These are phyloP conservation scores for Nemophila menziesii DNA, from an alignment of 257 asterid genomes.

Conservation along the genomic window DNA sequence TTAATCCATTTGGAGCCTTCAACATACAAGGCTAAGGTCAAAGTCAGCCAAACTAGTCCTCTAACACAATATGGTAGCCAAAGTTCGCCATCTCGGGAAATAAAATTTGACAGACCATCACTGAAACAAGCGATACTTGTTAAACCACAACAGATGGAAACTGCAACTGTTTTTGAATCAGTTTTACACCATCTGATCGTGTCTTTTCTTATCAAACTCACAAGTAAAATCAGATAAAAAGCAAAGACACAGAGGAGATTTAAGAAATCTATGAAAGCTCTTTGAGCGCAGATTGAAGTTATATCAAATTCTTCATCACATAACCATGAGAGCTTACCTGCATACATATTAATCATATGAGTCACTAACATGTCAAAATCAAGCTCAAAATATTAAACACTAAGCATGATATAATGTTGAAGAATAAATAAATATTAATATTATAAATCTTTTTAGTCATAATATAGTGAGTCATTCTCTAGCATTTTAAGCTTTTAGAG, in stretches of 20 bases:
- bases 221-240: conserved; percentile 21
- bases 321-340: conserved; percentile 33
- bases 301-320: conserved; percentile 28
- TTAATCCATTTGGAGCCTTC: conserved; percentile 31
- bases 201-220: conserved; percentile 11
- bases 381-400: too few species aligned
- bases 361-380: conserved; percentile 5
- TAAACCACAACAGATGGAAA: conserved; percentile 29
- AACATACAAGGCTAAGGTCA: conserved; percentile 32
- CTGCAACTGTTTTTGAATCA: conserved; percentile 19
- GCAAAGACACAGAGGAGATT: conserved; percentile 26
- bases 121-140: conserved; percentile 26
- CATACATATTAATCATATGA: conserved; percentile 12
- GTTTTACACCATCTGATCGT: conserved; percentile 14
- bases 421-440: too few species aligned
- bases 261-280: conserved; percentile 25
- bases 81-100: conserved; percentile 5
- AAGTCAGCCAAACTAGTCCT: conserved; percentile 44
- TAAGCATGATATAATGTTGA: too few species aligned
- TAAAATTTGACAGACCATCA: conserved; percentile 18
- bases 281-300: conserved; percentile 19
- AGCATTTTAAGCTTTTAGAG: too few species aligned
- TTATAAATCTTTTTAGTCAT: too few species aligned
- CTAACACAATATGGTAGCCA: conserved; percentile 23
- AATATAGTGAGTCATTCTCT: too few species aligned